Conservation (phyloP, 768 basidiomycete genomes). For the Calvatia gigantea region DNA sequence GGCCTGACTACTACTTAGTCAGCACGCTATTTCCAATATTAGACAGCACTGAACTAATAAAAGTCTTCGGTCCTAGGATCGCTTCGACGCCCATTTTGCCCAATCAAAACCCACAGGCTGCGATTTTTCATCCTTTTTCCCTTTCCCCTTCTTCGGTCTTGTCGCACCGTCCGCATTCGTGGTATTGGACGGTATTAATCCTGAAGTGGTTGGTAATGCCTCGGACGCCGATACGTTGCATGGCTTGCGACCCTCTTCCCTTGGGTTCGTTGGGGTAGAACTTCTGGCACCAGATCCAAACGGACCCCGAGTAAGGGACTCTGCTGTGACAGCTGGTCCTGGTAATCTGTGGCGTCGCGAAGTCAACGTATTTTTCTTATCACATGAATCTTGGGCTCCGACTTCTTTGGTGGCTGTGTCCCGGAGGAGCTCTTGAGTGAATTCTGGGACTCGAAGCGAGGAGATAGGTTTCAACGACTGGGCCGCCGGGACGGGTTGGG, state of each 20-base stretch:
- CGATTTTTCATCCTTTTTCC: neutral
- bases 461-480: slow-evolving; percentile 13
- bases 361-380: neutral
- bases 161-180: too few species aligned
- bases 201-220: neutral
- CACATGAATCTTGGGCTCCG: neutral
- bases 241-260: neutral
- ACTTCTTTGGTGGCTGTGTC: neutral
- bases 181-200: neutral
- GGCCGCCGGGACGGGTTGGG: neutral
- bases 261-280: neutral
- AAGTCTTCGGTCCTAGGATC: neutral
- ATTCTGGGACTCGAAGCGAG: slow-evolving; percentile 7
- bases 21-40: neutral
- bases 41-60: neutral
- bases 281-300: neutral
- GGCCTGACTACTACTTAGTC: neutral
- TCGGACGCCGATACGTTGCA: neutral
- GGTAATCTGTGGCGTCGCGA: neutral
- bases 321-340: neutral
- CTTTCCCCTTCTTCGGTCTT: neutral
- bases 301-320: neutral
- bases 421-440: slow-evolving; percentile 13
- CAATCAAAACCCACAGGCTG: slow-evolving; percentile 7
- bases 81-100: slow-evolving; percentile 8